These are phyloP conservation scores for Naematelia encephala DNA, from an alignment of 768 basidiomycete species.

Conservation along the genomic window DNA sequence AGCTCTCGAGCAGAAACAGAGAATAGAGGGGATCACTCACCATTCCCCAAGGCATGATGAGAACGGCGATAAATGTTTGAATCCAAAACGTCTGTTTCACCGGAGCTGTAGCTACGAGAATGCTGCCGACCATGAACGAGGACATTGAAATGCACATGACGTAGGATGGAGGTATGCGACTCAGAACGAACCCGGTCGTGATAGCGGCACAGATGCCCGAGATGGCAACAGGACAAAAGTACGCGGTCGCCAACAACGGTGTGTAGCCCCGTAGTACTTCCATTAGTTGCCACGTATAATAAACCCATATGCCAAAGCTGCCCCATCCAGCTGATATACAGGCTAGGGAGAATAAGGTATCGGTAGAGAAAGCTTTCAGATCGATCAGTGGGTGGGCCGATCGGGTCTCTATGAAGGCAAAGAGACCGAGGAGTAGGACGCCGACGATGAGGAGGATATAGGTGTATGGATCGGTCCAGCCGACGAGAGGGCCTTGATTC, in stretches of 20 bases:
- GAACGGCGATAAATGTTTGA: neutral
- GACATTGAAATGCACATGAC: neutral
- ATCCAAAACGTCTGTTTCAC: neutral
- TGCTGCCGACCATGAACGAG: slow-evolving; percentile 1
- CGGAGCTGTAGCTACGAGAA: neutral
- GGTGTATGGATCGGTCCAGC: slow-evolving; percentile 1
- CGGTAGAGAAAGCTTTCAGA: neutral
- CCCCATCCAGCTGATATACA: neutral
- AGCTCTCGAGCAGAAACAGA: neutral
- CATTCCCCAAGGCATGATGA: neutral
- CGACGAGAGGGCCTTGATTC: slow-evolving; percentile 5
- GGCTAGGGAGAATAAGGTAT: neutral
- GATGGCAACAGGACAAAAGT: neutral
- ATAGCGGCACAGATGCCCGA: neutral
- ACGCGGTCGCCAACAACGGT: neutral
- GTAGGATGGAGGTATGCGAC: neutral
- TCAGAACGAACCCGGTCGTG: neutral
- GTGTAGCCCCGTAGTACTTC: neutral
- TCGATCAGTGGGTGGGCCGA: neutral
- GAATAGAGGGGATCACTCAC: neutral
- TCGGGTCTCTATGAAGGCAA: neutral
- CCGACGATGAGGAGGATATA: neutral
- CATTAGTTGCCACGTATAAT: slow-evolving; percentile 1
- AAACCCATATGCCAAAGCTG: slow-evolving; percentile 4
- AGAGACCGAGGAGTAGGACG: neutral